These are phyloP conservation scores for Phyllosticta citriasiana DNA, from an alignment of 2,329 filamentous ascomycete species.

Conservation along the genomic window DNA sequence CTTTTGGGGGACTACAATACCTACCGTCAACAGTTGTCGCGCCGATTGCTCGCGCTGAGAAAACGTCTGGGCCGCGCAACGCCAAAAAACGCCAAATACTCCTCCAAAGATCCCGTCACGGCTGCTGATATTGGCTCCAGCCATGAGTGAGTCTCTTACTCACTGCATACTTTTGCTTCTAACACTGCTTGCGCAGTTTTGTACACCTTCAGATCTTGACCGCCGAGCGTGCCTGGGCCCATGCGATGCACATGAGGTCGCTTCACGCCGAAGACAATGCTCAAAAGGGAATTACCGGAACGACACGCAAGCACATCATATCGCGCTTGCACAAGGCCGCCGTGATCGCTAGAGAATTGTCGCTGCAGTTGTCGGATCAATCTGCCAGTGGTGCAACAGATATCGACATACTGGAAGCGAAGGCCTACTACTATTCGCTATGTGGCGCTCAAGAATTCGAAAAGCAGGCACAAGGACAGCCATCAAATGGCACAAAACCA, in stretches of 20 bases:
- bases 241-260: conserved; percentile 91
- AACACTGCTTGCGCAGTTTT: conserved; percentile 43
- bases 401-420: conserved; percentile 71
- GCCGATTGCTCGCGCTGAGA: conserved; percentile 71
- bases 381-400: conserved; percentile 54
- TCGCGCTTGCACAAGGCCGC: conserved; percentile 77
- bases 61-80: conserved; percentile 79
- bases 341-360: conserved; percentile 57
- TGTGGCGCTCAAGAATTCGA: conserved; percentile 74
- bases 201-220: conserved; percentile 71
- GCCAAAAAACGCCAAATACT: conserved; percentile 78
- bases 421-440: conserved; percentile 70
- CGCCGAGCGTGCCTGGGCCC: conserved; percentile 86
- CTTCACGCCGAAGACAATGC: conserved; percentile 65
- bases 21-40: conserved; percentile 70
- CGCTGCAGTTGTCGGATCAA: conserved; percentile 54
- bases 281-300: conserved; percentile 63
- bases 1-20: conserved; percentile 80
- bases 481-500: conserved; percentile 15
- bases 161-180: neutral
- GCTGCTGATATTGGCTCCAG: conserved; percentile 65
- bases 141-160: conserved; percentile 52
- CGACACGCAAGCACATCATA: conserved; percentile 77
- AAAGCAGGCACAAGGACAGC: conserved; percentile 51
- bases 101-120: conserved; percentile 58